phyloP scores from a whole-genome alignment of 192 early-diverging fungal species.

The Helicostylum pulchrum region DNA sequence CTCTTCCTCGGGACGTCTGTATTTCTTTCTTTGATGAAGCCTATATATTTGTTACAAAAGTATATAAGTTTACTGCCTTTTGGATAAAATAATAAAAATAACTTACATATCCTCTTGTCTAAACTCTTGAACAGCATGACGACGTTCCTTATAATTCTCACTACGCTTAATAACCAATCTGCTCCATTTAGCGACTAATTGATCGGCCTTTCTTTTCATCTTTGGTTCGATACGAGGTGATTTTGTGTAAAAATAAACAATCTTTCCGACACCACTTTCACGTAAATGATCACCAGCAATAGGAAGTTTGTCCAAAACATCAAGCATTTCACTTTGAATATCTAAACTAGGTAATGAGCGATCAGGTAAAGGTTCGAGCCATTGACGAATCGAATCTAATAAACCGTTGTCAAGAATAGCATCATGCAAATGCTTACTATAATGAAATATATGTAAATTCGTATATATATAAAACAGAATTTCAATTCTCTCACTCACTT shows the following conservation, averaged over 20 bases:
- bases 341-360: slow-evolving; percentile 86
- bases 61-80: neutral
- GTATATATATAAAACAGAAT: neutral
- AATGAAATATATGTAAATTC: neutral
- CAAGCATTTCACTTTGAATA: slow-evolving; percentile 79
- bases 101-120: slow-evolving; percentile 36
- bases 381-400: slow-evolving; percentile 77
- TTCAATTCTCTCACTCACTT: slow-evolving; percentile 40
- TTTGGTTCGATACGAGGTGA: slow-evolving; percentile 69
- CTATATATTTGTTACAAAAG: slow-evolving; percentile 13
- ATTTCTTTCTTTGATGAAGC: slow-evolving; percentile 23
- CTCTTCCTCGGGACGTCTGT: slow-evolving; percentile 18
- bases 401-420: slow-evolving; percentile 83
- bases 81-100: neutral
- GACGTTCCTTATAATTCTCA: slow-evolving; percentile 64
- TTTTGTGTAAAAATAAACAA: slow-evolving; percentile 88
- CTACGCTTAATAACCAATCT: slow-evolving; percentile 80
- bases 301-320: slow-evolving; percentile 64
- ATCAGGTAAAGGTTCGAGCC: slow-evolving; percentile 90
- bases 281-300: slow-evolving; percentile 75
- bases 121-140: slow-evolving; percentile 27
- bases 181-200: slow-evolving; percentile 82
- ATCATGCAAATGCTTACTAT: slow-evolving; percentile 61
- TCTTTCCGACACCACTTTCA: slow-evolving; percentile 77
- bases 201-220: slow-evolving; percentile 70